Conservation (phyloP, 306 rosid genomes). For the Myrica gale region DNA sequence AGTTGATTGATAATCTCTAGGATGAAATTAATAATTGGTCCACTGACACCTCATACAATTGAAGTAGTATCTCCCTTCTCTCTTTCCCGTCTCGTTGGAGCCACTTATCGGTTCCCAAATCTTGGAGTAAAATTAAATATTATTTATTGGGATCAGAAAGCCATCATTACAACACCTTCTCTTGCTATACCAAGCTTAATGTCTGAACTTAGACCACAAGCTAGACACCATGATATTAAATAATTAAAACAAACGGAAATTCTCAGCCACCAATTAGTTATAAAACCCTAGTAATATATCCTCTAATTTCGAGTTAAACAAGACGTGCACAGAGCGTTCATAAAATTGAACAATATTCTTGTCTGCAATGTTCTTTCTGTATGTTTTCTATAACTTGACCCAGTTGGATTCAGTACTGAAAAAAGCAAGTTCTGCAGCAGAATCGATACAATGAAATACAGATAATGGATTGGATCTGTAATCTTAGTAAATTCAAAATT, state of each 20-base stretch:
- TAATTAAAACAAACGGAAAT: background rate
- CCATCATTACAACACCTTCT: background rate
- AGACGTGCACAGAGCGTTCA: background rate
- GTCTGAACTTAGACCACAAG: background rate
- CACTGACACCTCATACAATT: too few relatives aligned
- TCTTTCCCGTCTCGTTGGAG: background rate
- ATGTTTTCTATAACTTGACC: too few relatives aligned
- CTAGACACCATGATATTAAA: background rate
- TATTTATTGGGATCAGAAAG: background rate
- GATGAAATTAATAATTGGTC: too few relatives aligned
- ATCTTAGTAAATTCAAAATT: too few relatives aligned
- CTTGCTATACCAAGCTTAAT: background rate
- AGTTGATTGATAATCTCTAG: too few relatives aligned
- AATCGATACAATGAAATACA: too few relatives aligned
- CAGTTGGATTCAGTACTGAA: too few relatives aligned
- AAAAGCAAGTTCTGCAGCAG: too few relatives aligned
- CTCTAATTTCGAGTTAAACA: background rate
- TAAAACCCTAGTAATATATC: background rate
- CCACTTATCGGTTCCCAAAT: background rate
- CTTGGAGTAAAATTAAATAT: background rate
- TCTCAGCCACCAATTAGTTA: background rate
- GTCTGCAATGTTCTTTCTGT: too few relatives aligned
- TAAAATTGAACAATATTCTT: too few relatives aligned
- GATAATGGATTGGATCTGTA: too few relatives aligned
- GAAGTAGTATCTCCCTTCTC: too few relatives aligned